Conservation (phyloP, 495 filamentous ascomycete species). For the Umbilicaria muhlenbergii region DNA sequence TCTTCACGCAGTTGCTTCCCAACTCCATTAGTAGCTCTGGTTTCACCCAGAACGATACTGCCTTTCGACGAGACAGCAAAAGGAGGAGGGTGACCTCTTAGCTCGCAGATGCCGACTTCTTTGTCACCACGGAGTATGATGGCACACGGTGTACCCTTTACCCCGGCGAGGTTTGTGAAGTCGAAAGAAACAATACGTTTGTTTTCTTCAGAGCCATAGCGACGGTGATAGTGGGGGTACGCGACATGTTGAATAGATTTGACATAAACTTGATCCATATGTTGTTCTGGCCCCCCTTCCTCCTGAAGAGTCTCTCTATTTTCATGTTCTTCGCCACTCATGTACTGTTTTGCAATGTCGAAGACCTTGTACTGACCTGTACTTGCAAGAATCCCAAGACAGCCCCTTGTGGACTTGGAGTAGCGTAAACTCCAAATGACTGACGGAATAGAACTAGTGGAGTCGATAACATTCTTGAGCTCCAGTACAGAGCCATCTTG, state of each 20-base stretch:
- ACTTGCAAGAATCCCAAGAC: conserved; percentile 60
- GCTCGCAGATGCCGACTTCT: conserved; percentile 42
- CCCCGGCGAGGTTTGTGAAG: conserved; percentile 51
- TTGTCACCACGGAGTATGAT: conserved; percentile 55
- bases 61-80: conserved; percentile 31
- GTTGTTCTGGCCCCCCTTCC: neutral
- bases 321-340: conserved; percentile 1
- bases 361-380: conserved; percentile 64
- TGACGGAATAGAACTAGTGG: conserved; percentile 26
- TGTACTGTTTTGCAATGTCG: conserved; percentile 48
- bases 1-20: neutral
- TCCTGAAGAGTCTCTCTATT: conserved; percentile 8
- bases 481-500: conserved; percentile 43
- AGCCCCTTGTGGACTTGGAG: conserved; percentile 55
- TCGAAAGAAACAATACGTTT: conserved; percentile 74
- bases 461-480: conserved; percentile 46
- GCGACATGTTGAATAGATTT: conserved; percentile 32
- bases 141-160: conserved; percentile 41
- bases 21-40: neutral
- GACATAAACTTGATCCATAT: conserved; percentile 28
- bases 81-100: conserved; percentile 42
- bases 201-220: conserved; percentile 31
- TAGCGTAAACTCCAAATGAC: conserved; percentile 69
- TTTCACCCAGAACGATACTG: conserved; percentile 21
- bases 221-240: conserved; percentile 26